Evolutionary conservation across 1,139 yeast species (phyloP), one percentile per base, ranked within the genome.

Genomic region (Petasospora fabianii): DNA sequence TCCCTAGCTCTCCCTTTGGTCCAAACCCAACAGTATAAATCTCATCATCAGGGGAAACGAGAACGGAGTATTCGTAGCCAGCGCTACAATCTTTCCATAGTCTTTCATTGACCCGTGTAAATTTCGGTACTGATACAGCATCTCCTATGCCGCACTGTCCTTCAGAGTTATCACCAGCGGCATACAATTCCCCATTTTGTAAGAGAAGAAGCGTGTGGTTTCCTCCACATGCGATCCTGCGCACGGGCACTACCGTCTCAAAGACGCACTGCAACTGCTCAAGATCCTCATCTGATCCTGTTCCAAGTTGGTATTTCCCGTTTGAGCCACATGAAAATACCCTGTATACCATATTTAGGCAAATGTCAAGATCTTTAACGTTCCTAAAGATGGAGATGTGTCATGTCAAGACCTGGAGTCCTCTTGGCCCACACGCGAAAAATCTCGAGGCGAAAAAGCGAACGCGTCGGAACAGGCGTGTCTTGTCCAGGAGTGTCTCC

Each of bases 61-160:
- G 60, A 0, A 84, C 61, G 0, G 85, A 70, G 53, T 68, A 84
- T 46, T 82, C 92, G 95, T 96, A 90, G 1, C 96, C 95, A 39
- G 87, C 78, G 3, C 76, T 65, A 5, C 75, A 65, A 32, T 68
- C 60, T 8, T 56, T 60, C 73, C 80, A 73, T n/a, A 15, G 0
- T 65, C 68, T 3, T 34, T 27, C 5, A 38, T n/a, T 56, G 1
- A 72, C 52, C 26, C 46, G 51, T 30, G 53, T 53, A 44, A 64
- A 69, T 17, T 3, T 20, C 29, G 4, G 24, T 13, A 46, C n/a
- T 26, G 3, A 4, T 1, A 27, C 38, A 15, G 21, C 22, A 32
- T 30, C 35, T 14, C 21, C 13, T 11, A 43, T 14, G 22, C 46
- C 50, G 50, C 80, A 71, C 55, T 84, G 92, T 2, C 82, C 79